Base-by-base conservation (phyloP, 2,329 filamentous ascomycete genomes). In the Stachybotrys elegans region DNA sequence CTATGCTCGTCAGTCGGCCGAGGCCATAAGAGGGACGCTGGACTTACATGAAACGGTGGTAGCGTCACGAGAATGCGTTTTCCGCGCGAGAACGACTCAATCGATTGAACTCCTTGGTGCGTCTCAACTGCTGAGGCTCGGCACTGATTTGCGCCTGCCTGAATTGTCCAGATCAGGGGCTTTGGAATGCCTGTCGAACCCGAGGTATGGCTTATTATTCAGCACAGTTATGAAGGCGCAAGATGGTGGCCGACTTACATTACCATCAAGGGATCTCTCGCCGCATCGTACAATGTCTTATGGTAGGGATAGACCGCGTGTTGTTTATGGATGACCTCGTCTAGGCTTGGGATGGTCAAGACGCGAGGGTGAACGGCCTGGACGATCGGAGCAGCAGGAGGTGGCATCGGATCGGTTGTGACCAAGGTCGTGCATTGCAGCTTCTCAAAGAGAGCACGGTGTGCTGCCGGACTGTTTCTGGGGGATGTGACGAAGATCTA, bases 161-260 rank as follows among this genome's bases (percentile, higher is more conserved):
- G 27, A 11, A 27, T 17, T 6, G 40, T 42, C 40, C 40, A 42
- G 16, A 42, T 23, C 17, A 42, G 16, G 4, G 40, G 40, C n/a
- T 42, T 42, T 12, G 40, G 40, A 20, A 42, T 5, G 16, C 40
- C 40, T 5, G 40, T 42, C 13, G 40, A 34, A 11, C 40, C 40
- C 6, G 40, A 42, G 5, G 40, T 42, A 23, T 42, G 40, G 11
- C 40, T 42, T 19, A 14, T 8, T 9, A 8, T 9, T 29, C 9
- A 9, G 8, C 9, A 29, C 9, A 29, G 8, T 29, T 29, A 9
- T 29, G 25, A 29, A 29, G 25, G 8, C 25, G n/a, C n/a, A 9
- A 9, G 9, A 29, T 32, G 5, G 29, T 32, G 5, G 14, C n/a
- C 19, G 13, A 39, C 36, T 39, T 23, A 39, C 36, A 39, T 13